These are phyloP conservation scores for Bidens hawaiensis DNA, from an alignment of 140 eudicot species.

Conservation along the genomic window DNA sequence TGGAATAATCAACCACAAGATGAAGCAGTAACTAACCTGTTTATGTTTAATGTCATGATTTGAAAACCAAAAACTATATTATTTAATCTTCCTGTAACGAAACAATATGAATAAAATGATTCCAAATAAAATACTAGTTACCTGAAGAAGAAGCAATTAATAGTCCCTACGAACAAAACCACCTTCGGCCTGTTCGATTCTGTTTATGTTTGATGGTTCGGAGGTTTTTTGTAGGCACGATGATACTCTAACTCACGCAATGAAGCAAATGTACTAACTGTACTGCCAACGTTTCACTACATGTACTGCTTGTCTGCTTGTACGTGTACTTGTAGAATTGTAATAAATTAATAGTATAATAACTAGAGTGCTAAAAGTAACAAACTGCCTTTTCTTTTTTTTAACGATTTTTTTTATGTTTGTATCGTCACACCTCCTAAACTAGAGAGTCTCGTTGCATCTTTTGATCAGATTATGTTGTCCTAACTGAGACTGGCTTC, in stretches of 20 bases:
- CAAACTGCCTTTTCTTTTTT: too few relatives aligned
- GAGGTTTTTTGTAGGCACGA: neutral
- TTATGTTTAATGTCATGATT: too few relatives aligned
- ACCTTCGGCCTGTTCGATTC: slow-evolving; percentile 1
- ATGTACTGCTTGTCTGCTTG: slow-evolving; percentile 21
- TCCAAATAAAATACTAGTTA: neutral
- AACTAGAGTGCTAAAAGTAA: too few relatives aligned
- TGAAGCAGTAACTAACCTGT: too few relatives aligned
- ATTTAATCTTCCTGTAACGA: neutral
- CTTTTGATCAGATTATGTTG: too few relatives aligned
- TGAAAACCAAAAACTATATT: too few relatives aligned
- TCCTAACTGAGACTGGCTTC: too few relatives aligned
- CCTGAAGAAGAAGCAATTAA: slow-evolving; percentile 14
- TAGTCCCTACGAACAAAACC: neutral
- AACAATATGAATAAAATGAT: neutral
- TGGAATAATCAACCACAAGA: too few relatives aligned
- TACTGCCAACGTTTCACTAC: neutral
- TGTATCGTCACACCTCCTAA: too few relatives aligned
- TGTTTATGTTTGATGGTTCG: neutral
- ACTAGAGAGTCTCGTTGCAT: too few relatives aligned
- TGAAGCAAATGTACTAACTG: slow-evolving; percentile 10
- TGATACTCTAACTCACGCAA: neutral
- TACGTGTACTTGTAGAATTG: neutral
- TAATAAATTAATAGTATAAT: too few relatives aligned
- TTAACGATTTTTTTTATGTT: too few relatives aligned